These are phyloP conservation scores for Globisporangium apiculatum DNA, from an alignment of 352 stramenopile species.

Conservation along the genomic window DNA sequence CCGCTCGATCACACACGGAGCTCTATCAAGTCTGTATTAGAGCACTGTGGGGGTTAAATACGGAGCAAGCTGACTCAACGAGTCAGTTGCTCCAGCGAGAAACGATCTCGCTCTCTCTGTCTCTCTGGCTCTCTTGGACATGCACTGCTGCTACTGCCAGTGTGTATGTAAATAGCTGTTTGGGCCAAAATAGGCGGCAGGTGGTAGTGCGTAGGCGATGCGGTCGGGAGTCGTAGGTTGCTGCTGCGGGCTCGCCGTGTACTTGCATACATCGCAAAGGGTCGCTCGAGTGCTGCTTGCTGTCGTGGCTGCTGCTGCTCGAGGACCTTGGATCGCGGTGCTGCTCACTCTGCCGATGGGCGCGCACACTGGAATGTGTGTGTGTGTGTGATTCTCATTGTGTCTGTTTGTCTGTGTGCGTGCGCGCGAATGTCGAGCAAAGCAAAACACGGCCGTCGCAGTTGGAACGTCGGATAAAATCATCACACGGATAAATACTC, in stretches of 20 bases:
- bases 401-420: not conserved
- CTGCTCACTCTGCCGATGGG: not conserved
- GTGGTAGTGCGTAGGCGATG: not conserved
- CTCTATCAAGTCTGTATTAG: constrained; percentile 14
- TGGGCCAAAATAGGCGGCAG: no score
- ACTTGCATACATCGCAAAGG: not conserved
- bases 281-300: not conserved
- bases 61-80: not conserved
- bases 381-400: no score
- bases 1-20: constrained; percentile 7
- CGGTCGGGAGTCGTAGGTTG: not conserved
- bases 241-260: not conserved
- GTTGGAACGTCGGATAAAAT: not conserved
- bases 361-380: not conserved
- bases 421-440: not conserved
- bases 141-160: not conserved
- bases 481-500: constrained; percentile 38
- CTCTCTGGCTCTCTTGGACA: constrained; percentile 2
- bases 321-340: not conserved
- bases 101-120: not conserved
- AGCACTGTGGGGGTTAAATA: constrained; percentile 9
- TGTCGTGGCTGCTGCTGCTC: not conserved
- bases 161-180: no score
- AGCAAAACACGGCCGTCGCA: not conserved
- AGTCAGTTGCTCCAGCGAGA: not conserved